Conservation (phyloP, 495 filamentous ascomycete species). For the Pyrenopolyporus hunteri region DNA sequence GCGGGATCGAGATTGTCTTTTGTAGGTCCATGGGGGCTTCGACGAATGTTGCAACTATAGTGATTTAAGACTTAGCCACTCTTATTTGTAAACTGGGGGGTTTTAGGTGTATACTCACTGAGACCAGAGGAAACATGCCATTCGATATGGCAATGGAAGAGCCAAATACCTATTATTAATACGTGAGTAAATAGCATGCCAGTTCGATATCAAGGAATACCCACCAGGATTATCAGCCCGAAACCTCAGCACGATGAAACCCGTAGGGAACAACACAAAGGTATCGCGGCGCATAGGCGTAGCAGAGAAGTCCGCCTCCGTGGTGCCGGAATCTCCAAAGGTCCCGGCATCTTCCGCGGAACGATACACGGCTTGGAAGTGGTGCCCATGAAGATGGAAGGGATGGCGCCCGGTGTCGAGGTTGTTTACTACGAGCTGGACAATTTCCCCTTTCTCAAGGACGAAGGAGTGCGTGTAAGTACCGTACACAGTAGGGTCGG, state of each 20-base stretch:
- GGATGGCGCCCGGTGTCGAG: constrained; percentile 74
- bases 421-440: constrained; percentile 86
- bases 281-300: constrained; percentile 64
- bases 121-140: constrained; percentile 74
- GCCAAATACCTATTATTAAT: constrained; percentile 61
- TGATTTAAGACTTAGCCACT: neutral
- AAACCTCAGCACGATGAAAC: constrained; percentile 71
- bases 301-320: constrained; percentile 47
- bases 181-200: neutral
- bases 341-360: constrained; percentile 51
- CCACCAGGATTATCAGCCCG: constrained; percentile 71
- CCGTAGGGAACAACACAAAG: constrained; percentile 59
- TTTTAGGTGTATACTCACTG: constrained; percentile 13
- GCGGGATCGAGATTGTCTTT: constrained; percentile 62
- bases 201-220: constrained; percentile 20
- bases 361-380: constrained; percentile 68
- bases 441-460: constrained; percentile 67
- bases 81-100: neutral
- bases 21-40: constrained; percentile 66
- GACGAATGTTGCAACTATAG: constrained; percentile 65
- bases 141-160: constrained; percentile 76
- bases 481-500: constrained; percentile 73
- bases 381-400: constrained; percentile 88
- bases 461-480: constrained; percentile 72
- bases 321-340: constrained; percentile 51